Percentiles rank a stretch among this genome's conserved stretches.
These are phyloP conservation scores for Seminavis robusta DNA, from an alignment of 108 stramenopile genomes.

Conservation along the genomic window DNA sequence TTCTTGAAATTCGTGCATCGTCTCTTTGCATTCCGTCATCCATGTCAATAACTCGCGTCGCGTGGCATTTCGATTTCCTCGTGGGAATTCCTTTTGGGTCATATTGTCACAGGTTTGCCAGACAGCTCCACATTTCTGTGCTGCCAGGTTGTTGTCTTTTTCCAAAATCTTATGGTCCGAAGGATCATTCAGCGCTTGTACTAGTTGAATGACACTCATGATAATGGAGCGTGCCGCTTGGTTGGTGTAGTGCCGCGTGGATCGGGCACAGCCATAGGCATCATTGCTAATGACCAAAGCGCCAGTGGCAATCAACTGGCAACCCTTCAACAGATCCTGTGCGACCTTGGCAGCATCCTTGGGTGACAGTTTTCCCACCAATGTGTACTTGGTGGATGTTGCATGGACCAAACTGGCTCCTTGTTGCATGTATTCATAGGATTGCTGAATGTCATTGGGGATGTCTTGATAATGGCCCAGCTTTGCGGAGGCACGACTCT, in stretches of 20 bases:
- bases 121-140: conserved; percentile 73
- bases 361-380: conserved; percentile 45
- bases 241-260: conserved; percentile 48
- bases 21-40: conserved; percentile 73
- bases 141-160: conserved; percentile 46
- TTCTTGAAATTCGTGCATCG: conserved; percentile 75
- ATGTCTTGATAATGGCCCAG: conserved; percentile 54
- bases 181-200: conserved; percentile 42
- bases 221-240: conserved; percentile 52
- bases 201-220: conserved; percentile 38
- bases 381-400: conserved; percentile 79
- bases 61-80: conserved; percentile 73
- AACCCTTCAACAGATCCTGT: conserved; percentile 57
- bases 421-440: conserved; percentile 48
- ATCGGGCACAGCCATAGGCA: conserved; percentile 49
- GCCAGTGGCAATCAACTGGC: conserved; percentile 59
- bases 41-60: conserved; percentile 77
- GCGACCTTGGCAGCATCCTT: conserved; percentile 41
- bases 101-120: conserved; percentile 73
- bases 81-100: conserved; percentile 25
- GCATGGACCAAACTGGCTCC: conserved; percentile 56
- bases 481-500: background rate
- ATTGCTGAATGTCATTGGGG: conserved; percentile 43
- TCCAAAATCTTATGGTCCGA: conserved; percentile 19
- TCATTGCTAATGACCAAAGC: conserved; percentile 42